phyloP scores from a whole-genome alignment of 257 asterid species.

The Penstemon eatonii region DNA sequence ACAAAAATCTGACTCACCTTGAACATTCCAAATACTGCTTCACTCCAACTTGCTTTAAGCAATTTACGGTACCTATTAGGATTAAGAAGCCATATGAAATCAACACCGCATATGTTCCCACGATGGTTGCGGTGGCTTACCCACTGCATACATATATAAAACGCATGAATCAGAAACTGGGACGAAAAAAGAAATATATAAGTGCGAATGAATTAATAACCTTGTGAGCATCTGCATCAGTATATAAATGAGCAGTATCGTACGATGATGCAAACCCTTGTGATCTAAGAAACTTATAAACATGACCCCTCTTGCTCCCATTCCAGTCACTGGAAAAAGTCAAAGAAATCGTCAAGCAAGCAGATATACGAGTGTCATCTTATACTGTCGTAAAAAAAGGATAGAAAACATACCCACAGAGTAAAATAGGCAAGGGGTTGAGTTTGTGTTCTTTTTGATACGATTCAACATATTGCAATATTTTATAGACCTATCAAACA shows the following conservation, averaged over 20 bases:
- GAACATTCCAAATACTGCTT: conserved; percentile 93
- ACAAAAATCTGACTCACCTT: conserved; percentile 50
- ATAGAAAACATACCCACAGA: conserved; percentile 68
- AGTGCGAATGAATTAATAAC: conserved; percentile 35
- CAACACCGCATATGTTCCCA: conserved; percentile 97
- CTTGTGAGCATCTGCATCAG: conserved; percentile 98
- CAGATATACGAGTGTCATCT: conserved; percentile 19
- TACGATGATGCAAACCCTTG: conserved; percentile 96
- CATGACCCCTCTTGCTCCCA: conserved; percentile 95
- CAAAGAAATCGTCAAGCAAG: conserved; percentile 19
- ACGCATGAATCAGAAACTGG: conserved; percentile 32
- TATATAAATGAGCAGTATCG: conserved; percentile 94
- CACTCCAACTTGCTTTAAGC: conserved; percentile 94
- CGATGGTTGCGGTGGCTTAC: conserved; percentile 99
- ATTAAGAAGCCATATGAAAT: conserved; percentile 98
- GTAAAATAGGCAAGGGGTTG: conserved; percentile 87
- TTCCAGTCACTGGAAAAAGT: conserved; percentile 78
- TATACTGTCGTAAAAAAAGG: background rate
- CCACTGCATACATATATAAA: conserved; percentile 57
- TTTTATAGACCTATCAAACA: conserved; percentile 75
- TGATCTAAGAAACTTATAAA: conserved; percentile 89
- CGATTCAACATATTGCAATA: conserved; percentile 76
- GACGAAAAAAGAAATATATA: background rate
- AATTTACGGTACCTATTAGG: conserved; percentile 83
- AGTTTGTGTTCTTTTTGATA: conserved; percentile 86